phyloP scores from a whole-genome alignment of 768 basidiomycete species.

The Boletus tomentosulus region DNA sequence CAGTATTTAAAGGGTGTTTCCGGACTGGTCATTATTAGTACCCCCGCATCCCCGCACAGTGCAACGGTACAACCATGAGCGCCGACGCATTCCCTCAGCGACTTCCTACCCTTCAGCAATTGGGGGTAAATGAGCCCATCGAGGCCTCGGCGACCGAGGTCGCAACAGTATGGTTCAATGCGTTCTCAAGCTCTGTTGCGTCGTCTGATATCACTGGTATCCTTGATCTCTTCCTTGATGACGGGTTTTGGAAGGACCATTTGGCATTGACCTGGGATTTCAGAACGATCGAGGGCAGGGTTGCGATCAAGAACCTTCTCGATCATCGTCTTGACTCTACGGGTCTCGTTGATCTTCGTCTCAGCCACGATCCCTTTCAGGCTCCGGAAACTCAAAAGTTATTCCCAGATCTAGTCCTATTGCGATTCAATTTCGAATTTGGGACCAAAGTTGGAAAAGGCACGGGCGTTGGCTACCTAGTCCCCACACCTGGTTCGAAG shows the following conservation, averaged over 20 bases:
- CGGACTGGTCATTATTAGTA: neutral
- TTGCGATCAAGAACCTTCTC: slow-evolving; percentile 38
- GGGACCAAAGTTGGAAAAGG: slow-evolving; percentile 45
- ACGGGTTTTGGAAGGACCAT: slow-evolving; percentile 50
- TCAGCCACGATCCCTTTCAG: slow-evolving; percentile 22
- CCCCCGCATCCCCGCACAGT: neutral
- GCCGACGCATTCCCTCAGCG: slow-evolving; percentile 21
- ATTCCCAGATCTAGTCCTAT: slow-evolving; percentile 55
- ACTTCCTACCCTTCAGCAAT: slow-evolving; percentile 29
- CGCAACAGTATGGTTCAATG: slow-evolving; percentile 24
- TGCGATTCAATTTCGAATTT: slow-evolving; percentile 55
- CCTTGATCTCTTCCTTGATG: slow-evolving; percentile 26
- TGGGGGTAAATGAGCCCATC: slow-evolving; percentile 21
- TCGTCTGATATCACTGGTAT: slow-evolving; percentile 15
- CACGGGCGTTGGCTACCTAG: slow-evolving; percentile 52
- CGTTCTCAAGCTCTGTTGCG: slow-evolving; percentile 21
- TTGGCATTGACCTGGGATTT: slow-evolving; percentile 55
- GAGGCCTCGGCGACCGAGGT: slow-evolving; percentile 16
- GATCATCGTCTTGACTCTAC: slow-evolving; percentile 34
- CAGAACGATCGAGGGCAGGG: slow-evolving; percentile 41
- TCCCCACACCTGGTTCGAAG: slow-evolving; percentile 36
- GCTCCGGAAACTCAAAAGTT: slow-evolving; percentile 34
- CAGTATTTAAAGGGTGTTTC: neutral
- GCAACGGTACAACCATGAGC: slow-evolving; percentile 7
- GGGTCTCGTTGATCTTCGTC: slow-evolving; percentile 14